A percentile compares a stretch with the other conserved stretches of the same genome.
phyloP scores from a whole-genome alignment of 2,329 filamentous ascomycete genomes.

The Pseudogymnoascus sp. region DNA sequence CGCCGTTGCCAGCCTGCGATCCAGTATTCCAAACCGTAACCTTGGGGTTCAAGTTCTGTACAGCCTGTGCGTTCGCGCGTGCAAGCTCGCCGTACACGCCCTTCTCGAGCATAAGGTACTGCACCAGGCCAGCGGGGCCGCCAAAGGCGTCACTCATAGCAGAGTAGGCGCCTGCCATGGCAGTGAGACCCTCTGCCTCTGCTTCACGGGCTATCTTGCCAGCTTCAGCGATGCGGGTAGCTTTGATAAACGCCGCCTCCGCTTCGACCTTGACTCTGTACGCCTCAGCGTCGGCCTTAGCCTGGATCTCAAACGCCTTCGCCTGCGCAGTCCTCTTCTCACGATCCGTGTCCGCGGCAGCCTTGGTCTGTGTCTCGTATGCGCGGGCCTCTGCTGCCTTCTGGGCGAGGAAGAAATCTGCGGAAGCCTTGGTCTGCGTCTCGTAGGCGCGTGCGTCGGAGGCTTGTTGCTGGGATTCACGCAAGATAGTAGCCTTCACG shows the following conservation, averaged over 20 bases:
- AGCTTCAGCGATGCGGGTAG: slow-evolving; percentile 47
- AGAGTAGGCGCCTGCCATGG: slow-evolving; percentile 74
- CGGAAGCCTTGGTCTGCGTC: slow-evolving; percentile 42
- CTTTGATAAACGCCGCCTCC: slow-evolving; percentile 33
- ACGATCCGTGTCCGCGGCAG: slow-evolving; percentile 15
- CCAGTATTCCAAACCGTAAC: slow-evolving; percentile 88
- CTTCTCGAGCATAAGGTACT: slow-evolving; percentile 83
- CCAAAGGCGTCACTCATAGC: slow-evolving; percentile 66
- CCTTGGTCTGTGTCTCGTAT: slow-evolving; percentile 39
- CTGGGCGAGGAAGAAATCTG: slow-evolving; percentile 36
- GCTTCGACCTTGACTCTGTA: neutral
- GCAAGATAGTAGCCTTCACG: slow-evolving; percentile 63
- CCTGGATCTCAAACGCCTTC: slow-evolving; percentile 30
- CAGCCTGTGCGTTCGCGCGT: slow-evolving; percentile 66
- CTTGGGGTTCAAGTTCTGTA: slow-evolving; percentile 75
- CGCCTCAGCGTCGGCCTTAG: slow-evolving; percentile 34
- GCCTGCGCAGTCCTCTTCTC: slow-evolving; percentile 24
- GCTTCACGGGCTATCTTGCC: slow-evolving; percentile 53
- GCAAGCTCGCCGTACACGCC: slow-evolving; percentile 71
- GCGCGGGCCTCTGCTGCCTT: slow-evolving; percentile 45
- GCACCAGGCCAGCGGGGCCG: slow-evolving; percentile 67
- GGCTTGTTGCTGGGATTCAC: slow-evolving; percentile 60
- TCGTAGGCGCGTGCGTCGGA: slow-evolving; percentile 60
- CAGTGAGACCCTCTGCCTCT: slow-evolving; percentile 67
- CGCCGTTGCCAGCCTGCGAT: slow-evolving; percentile 32